phyloP scores from a whole-genome alignment of 352 stramenopile genomes.

The Globisporangium middletonii region DNA sequence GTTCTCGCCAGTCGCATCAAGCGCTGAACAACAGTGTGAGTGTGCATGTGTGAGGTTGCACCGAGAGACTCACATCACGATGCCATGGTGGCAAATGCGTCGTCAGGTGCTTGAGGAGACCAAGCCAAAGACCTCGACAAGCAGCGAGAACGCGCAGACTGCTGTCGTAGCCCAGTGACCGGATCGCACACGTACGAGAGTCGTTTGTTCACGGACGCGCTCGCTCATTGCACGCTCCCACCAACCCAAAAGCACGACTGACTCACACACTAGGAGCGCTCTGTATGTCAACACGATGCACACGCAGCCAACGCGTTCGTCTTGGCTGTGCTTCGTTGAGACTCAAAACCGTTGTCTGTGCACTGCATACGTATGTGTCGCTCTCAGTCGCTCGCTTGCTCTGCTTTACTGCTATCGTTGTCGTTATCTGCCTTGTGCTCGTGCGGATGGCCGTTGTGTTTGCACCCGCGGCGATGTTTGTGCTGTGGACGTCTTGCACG shows the following conservation, averaged over 20 bases:
- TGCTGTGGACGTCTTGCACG: conserved; percentile 1
- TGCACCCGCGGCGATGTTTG: conserved; percentile 6
- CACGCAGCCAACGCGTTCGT: background rate
- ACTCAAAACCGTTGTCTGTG: too few species aligned
- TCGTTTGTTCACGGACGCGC: background rate
- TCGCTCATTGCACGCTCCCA: background rate
- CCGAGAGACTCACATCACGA: background rate
- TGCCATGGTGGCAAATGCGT: background rate
- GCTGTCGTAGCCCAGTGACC: background rate
- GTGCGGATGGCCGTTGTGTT: conserved; percentile 5
- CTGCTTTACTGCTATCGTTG: background rate
- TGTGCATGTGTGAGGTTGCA: background rate
- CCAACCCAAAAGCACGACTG: background rate
- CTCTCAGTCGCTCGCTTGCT: background rate
- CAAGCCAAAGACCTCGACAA: conserved; percentile 12
- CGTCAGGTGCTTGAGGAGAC: conserved; percentile 26
- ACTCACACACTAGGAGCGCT: background rate
- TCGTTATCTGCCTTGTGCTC: background rate
- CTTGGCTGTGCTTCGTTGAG: too few species aligned
- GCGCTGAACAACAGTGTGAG: too few species aligned
- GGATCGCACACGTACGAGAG: background rate
- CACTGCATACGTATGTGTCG: too few species aligned
- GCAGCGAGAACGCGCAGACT: background rate
- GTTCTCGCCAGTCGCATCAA: background rate
- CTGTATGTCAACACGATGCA: background rate